Evolutionary conservation across 2,329 filamentous ascomycete genomes (phyloP).

Genomic region (Sordariomycetes sp.): DNA sequence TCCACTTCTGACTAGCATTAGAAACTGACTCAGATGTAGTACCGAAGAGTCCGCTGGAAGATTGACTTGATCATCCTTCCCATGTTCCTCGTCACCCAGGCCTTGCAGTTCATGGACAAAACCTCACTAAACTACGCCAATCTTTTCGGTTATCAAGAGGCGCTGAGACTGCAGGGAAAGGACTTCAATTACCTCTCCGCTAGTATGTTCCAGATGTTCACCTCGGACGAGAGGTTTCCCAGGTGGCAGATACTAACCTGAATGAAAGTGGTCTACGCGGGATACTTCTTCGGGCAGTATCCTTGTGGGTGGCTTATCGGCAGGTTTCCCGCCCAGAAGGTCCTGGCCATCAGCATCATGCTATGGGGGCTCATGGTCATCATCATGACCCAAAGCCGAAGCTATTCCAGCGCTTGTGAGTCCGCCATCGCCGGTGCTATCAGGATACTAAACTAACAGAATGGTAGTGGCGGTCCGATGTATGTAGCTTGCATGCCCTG

Average conservation of each 20-base stretch:
- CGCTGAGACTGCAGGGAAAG: constrained; percentile 16
- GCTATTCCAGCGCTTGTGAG: neutral
- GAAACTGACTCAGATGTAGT: neutral
- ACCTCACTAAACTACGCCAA: constrained; percentile 18
- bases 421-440: neutral
- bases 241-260: neutral
- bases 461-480: neutral
- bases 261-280: constrained; percentile 18
- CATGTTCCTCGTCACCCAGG: constrained; percentile 16
- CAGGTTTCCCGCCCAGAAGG: constrained; percentile 19
- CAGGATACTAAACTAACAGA: neutral
- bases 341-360: constrained; percentile 16
- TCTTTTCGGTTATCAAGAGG: constrained; percentile 20
- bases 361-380: constrained; percentile 1
- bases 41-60: constrained; percentile 12
- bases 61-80: constrained; percentile 17
- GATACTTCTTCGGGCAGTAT: constrained; percentile 25
- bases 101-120: constrained; percentile 17
- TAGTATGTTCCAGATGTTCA: constrained; percentile 7
- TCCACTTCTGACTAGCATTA: neutral
- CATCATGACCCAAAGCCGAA: neutral
- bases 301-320: constrained; percentile 25
- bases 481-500: neutral
- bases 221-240: neutral
- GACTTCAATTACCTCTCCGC: constrained; percentile 22